phyloP scores from a whole-genome alignment of 2,329 filamentous ascomycete genomes.

The Xylariomycetidae sp. region DNA sequence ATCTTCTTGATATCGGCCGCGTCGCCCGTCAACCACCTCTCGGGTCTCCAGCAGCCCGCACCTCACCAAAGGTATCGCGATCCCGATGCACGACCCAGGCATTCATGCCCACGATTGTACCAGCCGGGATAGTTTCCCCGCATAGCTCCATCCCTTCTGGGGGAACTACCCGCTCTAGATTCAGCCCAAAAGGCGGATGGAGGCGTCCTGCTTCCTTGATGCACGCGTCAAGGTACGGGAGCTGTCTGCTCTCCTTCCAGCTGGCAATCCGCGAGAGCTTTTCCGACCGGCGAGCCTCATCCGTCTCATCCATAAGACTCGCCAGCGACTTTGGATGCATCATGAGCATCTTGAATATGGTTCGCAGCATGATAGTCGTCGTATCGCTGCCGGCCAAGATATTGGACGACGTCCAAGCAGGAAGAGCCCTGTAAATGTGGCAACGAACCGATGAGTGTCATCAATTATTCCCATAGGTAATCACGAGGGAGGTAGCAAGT shows the following conservation, averaged over 20 bases:
- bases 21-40: slow-evolving; percentile 39
- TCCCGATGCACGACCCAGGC: slow-evolving; percentile 57
- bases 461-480: too few species aligned
- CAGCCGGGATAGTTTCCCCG: slow-evolving; percentile 47
- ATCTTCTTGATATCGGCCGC: slow-evolving; percentile 2
- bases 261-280: neutral
- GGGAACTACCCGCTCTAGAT: slow-evolving; percentile 56
- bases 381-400: slow-evolving; percentile 3
- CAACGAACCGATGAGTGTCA: too few species aligned
- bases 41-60: slow-evolving; percentile 49
- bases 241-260: slow-evolving; percentile 5
- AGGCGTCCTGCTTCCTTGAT: slow-evolving; percentile 61
- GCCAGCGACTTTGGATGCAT: neutral
- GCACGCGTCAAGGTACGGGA: slow-evolving; percentile 59
- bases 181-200: slow-evolving; percentile 55
- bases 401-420: slow-evolving; percentile 1
- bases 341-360: slow-evolving; percentile 1
- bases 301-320: neutral
- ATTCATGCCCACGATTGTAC: slow-evolving; percentile 57
- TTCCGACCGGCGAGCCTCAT: too few species aligned
- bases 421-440: too few species aligned
- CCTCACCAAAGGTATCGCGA: slow-evolving; percentile 49
- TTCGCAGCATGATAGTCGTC: neutral
- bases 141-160: slow-evolving; percentile 45
- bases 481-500: too few species aligned